Evolutionary conservation across 192 early-diverging fungal species (phyloP).

Genomic region (Coemansia sp.): DNA sequence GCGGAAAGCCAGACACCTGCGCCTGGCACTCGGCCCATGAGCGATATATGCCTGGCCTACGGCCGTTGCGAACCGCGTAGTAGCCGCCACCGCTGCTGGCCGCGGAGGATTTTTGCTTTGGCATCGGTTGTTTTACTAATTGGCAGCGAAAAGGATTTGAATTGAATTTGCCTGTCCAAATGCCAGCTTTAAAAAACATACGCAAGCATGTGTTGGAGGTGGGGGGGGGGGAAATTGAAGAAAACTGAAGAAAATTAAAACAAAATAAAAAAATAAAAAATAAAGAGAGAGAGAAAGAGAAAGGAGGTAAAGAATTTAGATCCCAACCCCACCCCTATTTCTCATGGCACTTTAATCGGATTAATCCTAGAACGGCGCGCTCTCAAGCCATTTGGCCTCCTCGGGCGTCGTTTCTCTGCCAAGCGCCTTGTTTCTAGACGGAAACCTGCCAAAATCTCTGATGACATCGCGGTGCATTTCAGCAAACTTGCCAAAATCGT

Average conservation of each 20-base stretch:
- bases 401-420: slow-evolving; percentile 58
- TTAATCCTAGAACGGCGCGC: slow-evolving; percentile 27
- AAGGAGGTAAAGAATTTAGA: too few relatives aligned
- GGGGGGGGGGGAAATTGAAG: too few relatives aligned
- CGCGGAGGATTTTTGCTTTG: not conserved
- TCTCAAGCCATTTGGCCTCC: slow-evolving; percentile 56
- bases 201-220: too few relatives aligned
- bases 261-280: too few relatives aligned
- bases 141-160: too few relatives aligned
- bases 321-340: too few relatives aligned
- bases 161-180: too few relatives aligned
- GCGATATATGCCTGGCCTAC: slow-evolving; percentile 26
- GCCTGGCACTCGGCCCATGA: slow-evolving; percentile 66
- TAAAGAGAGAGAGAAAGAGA: slow-evolving; percentile 10
- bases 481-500: slow-evolving; percentile 49
- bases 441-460: slow-evolving; percentile 64
- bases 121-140: not conserved
- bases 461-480: slow-evolving; percentile 57
- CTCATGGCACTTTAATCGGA: not conserved
- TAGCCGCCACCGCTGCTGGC: not conserved
- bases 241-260: too few relatives aligned
- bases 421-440: slow-evolving; percentile 60
- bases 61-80: slow-evolving; percentile 44
- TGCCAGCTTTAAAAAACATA: too few relatives aligned
- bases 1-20: slow-evolving; percentile 55